Evolutionary conservation across 305 asterid species (phyloP), one percentile per base, ranked within the genome.

Genomic region (Rubia tinctorum): DNA sequence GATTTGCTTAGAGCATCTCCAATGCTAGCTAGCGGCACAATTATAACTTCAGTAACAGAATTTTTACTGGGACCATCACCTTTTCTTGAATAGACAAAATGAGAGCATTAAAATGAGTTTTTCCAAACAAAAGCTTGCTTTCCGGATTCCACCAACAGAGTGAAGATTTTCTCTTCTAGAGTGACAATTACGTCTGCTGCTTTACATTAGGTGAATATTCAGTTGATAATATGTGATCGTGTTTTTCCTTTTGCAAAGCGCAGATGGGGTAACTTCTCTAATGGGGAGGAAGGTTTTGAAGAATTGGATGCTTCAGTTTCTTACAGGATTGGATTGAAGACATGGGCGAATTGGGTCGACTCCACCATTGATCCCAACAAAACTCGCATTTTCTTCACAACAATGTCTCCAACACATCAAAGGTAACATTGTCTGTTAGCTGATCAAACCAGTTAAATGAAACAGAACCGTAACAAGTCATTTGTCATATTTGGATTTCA

Each of bases 291-390:
- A 72, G 97, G 96, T 30, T 88, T 80, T 27, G 91, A 91, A 72
- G 92, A 89, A 76, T 47, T 91, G 73, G 96, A 90, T 45, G 78
- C 96, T 0, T 70, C 80, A 6, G 85, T 90, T 76, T 82, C 99
- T 1, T 94, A 94, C 83, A 85, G 79, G 65, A 68, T 91, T 77
- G 99, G 86, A 30, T 75, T 94, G 51, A 90, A 86, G 70, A 91
- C 97, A 76, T 91, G 97, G 97, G 96, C 97, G 14, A 94, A 92
- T 61, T 94, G 99, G 99, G 88, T 94, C 49, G 97, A 89, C 74
- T 88, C 97, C 30, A 89, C 91, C 51, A 76, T 91, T 22, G 70
- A 90, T 83, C 94, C 99, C 27, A 83, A 82, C 65, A 83, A 58
- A 71, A 90, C 93, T 53, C 79, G 85, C 65, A 96, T 94, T 66